phyloP scores from a whole-genome alignment of 129 eudicot species.

The Gnaphalium uliginosum region DNA sequence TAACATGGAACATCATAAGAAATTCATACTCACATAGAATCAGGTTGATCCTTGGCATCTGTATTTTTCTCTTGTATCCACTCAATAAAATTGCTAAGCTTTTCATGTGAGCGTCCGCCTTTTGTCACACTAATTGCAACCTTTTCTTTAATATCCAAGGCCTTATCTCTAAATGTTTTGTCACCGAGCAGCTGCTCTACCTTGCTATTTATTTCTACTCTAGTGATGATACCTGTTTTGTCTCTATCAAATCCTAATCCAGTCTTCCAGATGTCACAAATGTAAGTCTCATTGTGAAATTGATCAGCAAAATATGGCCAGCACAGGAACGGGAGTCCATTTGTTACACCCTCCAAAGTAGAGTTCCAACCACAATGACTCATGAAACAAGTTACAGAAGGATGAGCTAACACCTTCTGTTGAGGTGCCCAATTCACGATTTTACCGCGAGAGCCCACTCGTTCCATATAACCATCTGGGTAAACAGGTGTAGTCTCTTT shows the following conservation, averaged over 20 bases:
- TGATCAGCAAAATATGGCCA: constrained; percentile 86
- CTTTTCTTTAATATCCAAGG: constrained; percentile 38
- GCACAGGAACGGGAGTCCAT: constrained; percentile 69
- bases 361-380: constrained; percentile 89
- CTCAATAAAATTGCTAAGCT: constrained; percentile 38
- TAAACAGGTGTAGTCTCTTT: constrained; percentile 15
- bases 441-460: constrained; percentile 39
- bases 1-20: neutral
- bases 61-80: constrained; percentile 38
- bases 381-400: constrained; percentile 62
- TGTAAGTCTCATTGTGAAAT: constrained; percentile 48
- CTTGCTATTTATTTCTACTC: constrained; percentile 45
- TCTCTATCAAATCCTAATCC: constrained; percentile 53
- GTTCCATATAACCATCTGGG: constrained; percentile 45
- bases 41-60: constrained; percentile 1
- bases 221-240: constrained; percentile 44
- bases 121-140: neutral
- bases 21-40: neutral
- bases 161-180: constrained; percentile 32
- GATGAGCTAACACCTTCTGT: constrained; percentile 52
- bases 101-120: constrained; percentile 48
- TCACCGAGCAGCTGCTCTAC: constrained; percentile 41
- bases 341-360: constrained; percentile 59
- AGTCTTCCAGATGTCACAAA: constrained; percentile 56
- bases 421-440: constrained; percentile 70